A percentile compares a stretch with the other conserved stretches of the same genome.
Evolutionary conservation across 106 monocot genomes (phyloP).

Genomic region (Dendrobium chrysotoxum): DNA sequence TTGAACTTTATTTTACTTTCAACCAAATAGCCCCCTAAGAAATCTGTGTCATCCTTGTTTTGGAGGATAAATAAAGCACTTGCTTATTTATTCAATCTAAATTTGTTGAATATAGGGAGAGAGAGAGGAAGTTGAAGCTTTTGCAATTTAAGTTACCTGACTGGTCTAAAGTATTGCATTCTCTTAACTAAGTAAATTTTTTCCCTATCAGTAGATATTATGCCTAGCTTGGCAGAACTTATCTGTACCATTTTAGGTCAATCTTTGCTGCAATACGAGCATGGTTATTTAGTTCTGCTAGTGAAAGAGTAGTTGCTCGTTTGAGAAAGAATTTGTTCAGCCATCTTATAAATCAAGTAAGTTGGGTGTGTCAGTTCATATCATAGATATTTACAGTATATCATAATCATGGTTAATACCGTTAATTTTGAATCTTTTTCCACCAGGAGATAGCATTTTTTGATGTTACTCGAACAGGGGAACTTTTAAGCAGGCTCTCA

Average conservation of each 20-base stretch:
- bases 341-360: conserved; percentile 90
- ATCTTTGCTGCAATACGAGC: conserved; percentile 73
- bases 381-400: background rate
- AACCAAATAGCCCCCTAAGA: background rate
- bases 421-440: conserved; percentile 1
- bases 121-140: background rate
- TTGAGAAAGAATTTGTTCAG: conserved; percentile 84
- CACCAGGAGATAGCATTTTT: conserved; percentile 94
- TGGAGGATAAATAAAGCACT: background rate
- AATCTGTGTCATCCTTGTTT: background rate
- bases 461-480: conserved; percentile 97
- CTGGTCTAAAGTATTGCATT: background rate
- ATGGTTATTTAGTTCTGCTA: conserved; percentile 95
- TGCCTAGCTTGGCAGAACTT: background rate
- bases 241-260: conserved; percentile 44
- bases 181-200: background rate
- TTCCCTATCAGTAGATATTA: background rate
- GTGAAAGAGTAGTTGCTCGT: conserved; percentile 97
- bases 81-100: background rate
- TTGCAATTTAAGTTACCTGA: background rate
- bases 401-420: background rate
- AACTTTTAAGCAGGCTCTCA: conserved; percentile 94
- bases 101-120: background rate
- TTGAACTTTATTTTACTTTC: too few species aligned
- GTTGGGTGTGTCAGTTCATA: background rate